Evolutionary conservation across 2,329 filamentous ascomycete species (phyloP).

Genomic region (Aspergillus tamarii): DNA sequence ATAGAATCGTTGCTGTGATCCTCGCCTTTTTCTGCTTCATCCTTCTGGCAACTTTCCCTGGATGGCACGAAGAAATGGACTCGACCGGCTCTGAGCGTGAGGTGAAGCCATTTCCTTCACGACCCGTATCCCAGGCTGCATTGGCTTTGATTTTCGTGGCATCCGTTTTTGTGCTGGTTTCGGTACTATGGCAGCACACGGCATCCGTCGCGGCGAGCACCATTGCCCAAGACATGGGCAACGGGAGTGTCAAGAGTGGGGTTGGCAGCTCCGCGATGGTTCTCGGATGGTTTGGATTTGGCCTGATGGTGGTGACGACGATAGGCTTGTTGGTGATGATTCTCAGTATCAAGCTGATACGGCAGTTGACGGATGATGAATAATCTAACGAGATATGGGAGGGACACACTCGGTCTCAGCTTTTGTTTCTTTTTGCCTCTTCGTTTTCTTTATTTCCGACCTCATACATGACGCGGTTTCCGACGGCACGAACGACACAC

Average conservation of each 20-base stretch:
- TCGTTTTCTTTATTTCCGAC: slow-evolving; percentile 9
- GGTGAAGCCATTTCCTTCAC: slow-evolving; percentile 90
- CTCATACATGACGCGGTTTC: slow-evolving; percentile 2
- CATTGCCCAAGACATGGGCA: slow-evolving; percentile 89
- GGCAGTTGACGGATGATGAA: slow-evolving; percentile 57
- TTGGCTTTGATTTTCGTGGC: slow-evolving; percentile 84
- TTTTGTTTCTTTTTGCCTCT: slow-evolving; percentile 11
- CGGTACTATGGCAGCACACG: slow-evolving; percentile 71
- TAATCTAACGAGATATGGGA: slow-evolving; percentile 9
- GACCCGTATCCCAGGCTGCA: slow-evolving; percentile 88
- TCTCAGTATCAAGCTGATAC: slow-evolving; percentile 81
- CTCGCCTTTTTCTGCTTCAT: slow-evolving; percentile 96
- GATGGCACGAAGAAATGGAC: slow-evolving; percentile 92
- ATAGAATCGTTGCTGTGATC: slow-evolving; percentile 92
- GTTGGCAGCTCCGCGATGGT: slow-evolving; percentile 97
- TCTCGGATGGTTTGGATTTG: slow-evolving; percentile 96
- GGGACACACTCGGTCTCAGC: slow-evolving; percentile 3
- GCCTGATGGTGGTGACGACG: slow-evolving; percentile 89
- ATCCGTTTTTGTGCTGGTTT: slow-evolving; percentile 67
- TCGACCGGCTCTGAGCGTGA: slow-evolving; percentile 80
- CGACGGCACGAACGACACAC: slow-evolving; percentile 20
- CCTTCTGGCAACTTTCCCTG: slow-evolving; percentile 92
- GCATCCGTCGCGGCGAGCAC: slow-evolving; percentile 93
- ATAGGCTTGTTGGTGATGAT: slow-evolving; percentile 96
- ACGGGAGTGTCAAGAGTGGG: slow-evolving; percentile 82